phyloP scores from a whole-genome alignment of 164 flowering plant species.

The Protea cynaroides region DNA sequence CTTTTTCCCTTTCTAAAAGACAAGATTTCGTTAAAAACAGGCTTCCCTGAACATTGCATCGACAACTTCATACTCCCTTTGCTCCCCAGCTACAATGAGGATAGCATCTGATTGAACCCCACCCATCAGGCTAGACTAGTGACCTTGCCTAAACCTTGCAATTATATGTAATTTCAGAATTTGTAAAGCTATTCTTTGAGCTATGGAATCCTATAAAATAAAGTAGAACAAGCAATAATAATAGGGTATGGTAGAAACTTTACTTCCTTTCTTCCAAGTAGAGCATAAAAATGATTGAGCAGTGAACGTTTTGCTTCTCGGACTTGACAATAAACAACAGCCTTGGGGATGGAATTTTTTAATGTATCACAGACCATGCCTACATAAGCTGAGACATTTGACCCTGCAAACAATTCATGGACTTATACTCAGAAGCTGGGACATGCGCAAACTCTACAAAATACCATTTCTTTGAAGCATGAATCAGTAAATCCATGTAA shows the following conservation, averaged over 20 bases:
- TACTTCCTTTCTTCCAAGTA: slow-evolving; percentile 87
- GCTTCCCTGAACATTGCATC: too few relatives aligned
- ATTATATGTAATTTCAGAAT: too few relatives aligned
- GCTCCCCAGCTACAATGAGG: too few relatives aligned
- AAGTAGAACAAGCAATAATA: background rate
- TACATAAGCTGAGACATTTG: slow-evolving; percentile 56
- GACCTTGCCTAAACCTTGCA: too few relatives aligned
- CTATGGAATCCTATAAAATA: too few relatives aligned
- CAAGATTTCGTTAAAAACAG: too few relatives aligned
- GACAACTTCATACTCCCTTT: too few relatives aligned
- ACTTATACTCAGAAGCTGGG: background rate
- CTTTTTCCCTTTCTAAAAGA: too few relatives aligned
- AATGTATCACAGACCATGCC: slow-evolving; percentile 83
- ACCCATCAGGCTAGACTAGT: too few relatives aligned
- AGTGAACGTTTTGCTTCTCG: slow-evolving; percentile 78
- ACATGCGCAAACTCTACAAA: background rate
- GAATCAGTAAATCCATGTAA: background rate
- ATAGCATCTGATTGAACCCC: too few relatives aligned
- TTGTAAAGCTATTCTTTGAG: too few relatives aligned
- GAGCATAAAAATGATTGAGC: slow-evolving; percentile 69
- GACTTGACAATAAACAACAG: slow-evolving; percentile 89
- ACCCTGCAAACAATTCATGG: slow-evolving; percentile 28
- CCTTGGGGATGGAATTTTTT: slow-evolving; percentile 79
- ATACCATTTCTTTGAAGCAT: background rate
- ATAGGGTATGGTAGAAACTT: background rate